These are phyloP conservation scores for Scheffersomyces cryptocercus DNA, from an alignment of 1,139 yeast species.

Conservation along the genomic window DNA sequence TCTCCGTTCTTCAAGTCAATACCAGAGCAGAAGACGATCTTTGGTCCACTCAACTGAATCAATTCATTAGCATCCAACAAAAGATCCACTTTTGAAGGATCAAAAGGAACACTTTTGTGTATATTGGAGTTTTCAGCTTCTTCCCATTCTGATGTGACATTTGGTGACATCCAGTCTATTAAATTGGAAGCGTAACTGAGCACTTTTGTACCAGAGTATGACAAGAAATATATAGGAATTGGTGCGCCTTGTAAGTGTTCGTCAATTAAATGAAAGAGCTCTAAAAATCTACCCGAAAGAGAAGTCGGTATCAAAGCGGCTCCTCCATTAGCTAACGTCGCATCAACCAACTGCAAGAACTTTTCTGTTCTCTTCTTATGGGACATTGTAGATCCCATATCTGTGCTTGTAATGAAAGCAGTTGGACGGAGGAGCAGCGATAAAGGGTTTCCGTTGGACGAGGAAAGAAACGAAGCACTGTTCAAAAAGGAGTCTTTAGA, in stretches of 20 bases:
- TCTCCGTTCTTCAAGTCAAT: slow-evolving; percentile 68
- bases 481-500: slow-evolving; percentile 83
- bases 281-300: slow-evolving; percentile 81
- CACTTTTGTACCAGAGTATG: slow-evolving; percentile 79
- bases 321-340: slow-evolving; percentile 69
- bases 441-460: slow-evolving; percentile 51
- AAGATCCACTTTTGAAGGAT: slow-evolving; percentile 62
- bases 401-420: slow-evolving; percentile 76
- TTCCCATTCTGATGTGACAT: slow-evolving; percentile 82
- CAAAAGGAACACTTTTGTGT: slow-evolving; percentile 72
- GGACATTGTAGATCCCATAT: slow-evolving; percentile 65
- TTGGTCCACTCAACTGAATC: slow-evolving; percentile 62
- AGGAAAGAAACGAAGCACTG: slow-evolving; percentile 67
- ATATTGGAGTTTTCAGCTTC: slow-evolving; percentile 30
- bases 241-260: slow-evolving; percentile 55
- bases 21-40: slow-evolving; percentile 81
- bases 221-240: slow-evolving; percentile 70
- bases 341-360: slow-evolving; percentile 62
- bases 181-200: slow-evolving; percentile 83
- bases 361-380: slow-evolving; percentile 67
- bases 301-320: slow-evolving; percentile 83
- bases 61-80: slow-evolving; percentile 60
- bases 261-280: slow-evolving; percentile 72
- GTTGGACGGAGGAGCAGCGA: slow-evolving; percentile 76
- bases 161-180: slow-evolving; percentile 93